Base-by-base conservation (phyloP, 2,329 filamentous ascomycete genomes). In the Fusarium redolens region DNA sequence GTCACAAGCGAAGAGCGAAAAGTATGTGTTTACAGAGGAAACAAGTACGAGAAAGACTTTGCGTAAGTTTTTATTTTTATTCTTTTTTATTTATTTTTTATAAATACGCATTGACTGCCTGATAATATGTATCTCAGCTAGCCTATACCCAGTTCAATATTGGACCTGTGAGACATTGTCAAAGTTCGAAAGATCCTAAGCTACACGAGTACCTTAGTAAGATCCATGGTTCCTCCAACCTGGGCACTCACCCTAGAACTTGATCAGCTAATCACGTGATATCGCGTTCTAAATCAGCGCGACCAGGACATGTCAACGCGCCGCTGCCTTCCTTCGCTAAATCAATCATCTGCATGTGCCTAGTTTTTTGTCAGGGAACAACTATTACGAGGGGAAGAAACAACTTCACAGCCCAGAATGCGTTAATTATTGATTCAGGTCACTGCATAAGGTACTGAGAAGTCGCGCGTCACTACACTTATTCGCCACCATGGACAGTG, bases 401-500 rank as follows among this genome's bases (percentile, higher is more conserved):
- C 17, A 15, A n/a, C 20, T 25, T 43, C n/a, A 35, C n/a, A 41
- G 22, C 25, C 44, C 41, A 69, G 17, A 25, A 72, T 72, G 65
- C 28, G 60, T 31, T 74, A 41, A 72, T 20, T 25, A 40, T 54
- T 51, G 10, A 43, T 31, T 28, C 25, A 45, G 45, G 38, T 51
- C 47, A 45, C 25, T 22, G 50, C 12, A 52, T 31, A 28, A 28
- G 28, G 28, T 28, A 55, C 20, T 28, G 52, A 50, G 40, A 40
- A 59, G 31, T 30, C 47, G 47, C 45, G 61, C 47, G 18, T 61
- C 52, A 48, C 37, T 22, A 47, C 60, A 41, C 33, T 41, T 44
- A 43, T 33, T 59, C 68, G 47, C 37, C 58, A 75, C 50, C 50
- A 88, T 89, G 87, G 86, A 89, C 67, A 86, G 83, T 67, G 89